Evolutionary conservation across 805 yeast species (phyloP).

Genomic region (Sugiyamaella floridensis): DNA sequence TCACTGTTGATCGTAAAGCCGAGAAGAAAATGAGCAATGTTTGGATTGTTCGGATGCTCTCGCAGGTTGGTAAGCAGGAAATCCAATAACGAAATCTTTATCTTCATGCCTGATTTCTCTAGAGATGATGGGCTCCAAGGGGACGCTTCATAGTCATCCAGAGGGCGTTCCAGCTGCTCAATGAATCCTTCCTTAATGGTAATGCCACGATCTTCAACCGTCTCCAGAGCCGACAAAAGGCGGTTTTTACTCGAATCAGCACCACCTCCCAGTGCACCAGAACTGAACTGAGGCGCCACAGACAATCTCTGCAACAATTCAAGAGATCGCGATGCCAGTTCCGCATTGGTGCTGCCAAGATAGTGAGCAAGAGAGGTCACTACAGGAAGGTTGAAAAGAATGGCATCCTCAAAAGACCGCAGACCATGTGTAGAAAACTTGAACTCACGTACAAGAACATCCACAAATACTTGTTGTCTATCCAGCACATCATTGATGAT

Average conservation of each 20-base stretch:
- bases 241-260: constrained; percentile 39
- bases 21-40: constrained; percentile 66
- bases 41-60: constrained; percentile 31
- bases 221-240: constrained; percentile 61
- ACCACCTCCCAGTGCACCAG: not conserved
- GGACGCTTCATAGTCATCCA: constrained; percentile 6
- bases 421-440: constrained; percentile 53
- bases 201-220: constrained; percentile 63
- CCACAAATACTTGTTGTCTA: constrained; percentile 54
- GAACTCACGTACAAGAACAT: constrained; percentile 38
- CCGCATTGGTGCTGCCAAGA: constrained; percentile 49
- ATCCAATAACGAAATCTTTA: constrained; percentile 53
- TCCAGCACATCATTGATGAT: constrained; percentile 19
- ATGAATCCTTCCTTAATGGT: constrained; percentile 69
- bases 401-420: constrained; percentile 61
- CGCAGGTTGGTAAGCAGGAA: constrained; percentile 47
- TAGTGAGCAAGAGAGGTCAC: constrained; percentile 71
- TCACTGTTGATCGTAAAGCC: constrained; percentile 58
- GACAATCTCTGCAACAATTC: constrained; percentile 47
- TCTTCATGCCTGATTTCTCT: constrained; percentile 26
- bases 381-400: constrained; percentile 61
- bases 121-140: not conserved
- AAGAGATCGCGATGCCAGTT: constrained; percentile 49
- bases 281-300: constrained; percentile 40
- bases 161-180: constrained; percentile 48